Base-by-base conservation (phyloP, 352 stramenopile genomes). In the Plasmopara muralis region DNA sequence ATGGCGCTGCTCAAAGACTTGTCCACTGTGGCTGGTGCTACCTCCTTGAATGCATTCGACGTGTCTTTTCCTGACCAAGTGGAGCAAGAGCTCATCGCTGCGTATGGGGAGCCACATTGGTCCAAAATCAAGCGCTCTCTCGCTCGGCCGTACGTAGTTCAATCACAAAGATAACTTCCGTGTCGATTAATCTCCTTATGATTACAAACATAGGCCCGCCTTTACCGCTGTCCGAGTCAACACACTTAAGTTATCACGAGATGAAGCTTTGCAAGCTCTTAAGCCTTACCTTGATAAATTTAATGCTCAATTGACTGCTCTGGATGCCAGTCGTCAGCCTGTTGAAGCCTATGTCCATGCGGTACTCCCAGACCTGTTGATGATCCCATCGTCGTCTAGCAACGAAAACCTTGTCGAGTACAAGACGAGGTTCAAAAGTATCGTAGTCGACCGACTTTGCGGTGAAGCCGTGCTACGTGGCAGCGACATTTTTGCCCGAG, bases 381-480 rank as follows among this genome's bases (percentile, higher is more conserved):
- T 91, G 51, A 87, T 91, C 44, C 76, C 76, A 33, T 89, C 78
- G 0, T 72, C 75, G 1, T 66, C 65, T 6, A 60, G 45, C 43
- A 50, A 50, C 25, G n/a, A 61, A 15, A 12, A 7, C 20, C 9
- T 33, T 1, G 52, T 66, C 0, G 38, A 68, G 9, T 68, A 72
- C 13, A 52, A 72, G 8, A 40, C 70, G 5, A 57, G 72, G 7
- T 62, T 74, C 31, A 79, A 82, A 42, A 78, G 68, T 12, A 74
- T 97, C 16, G 76, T 98, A 34, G 83, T 95, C 20, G 90, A 97
- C 55, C 72, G 89, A 18, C 81, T 95, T 10, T 98, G 93, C 61
- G 93, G 83, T 12, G 90, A 97, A 68, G 93, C 93, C 2, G 93
- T 98, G 52, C 62, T 98, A 6, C 83, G 93, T 33, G 93, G 93